phyloP scores from a whole-genome alignment of 208 protist species.

The Trypanosoma mega region DNA sequence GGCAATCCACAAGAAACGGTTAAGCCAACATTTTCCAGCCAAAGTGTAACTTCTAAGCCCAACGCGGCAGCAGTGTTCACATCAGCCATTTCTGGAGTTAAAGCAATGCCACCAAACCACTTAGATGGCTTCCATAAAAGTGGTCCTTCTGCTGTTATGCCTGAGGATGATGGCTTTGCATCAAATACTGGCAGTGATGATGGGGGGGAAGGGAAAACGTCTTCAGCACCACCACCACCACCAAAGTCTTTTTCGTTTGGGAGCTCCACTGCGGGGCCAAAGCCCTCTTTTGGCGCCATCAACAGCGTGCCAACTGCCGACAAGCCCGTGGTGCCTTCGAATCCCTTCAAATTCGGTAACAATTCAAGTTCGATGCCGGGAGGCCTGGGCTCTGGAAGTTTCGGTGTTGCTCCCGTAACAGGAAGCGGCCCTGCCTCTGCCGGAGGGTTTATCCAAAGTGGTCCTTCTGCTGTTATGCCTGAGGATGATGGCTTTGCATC shows the following conservation, averaged over 20 bases:
- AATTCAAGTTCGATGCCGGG: too few species aligned
- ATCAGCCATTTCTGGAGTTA: too few species aligned
- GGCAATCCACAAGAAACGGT: not conserved
- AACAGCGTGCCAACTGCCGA: not conserved
- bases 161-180: constrained; percentile 68
- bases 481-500: constrained; percentile 73
- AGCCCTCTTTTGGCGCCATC: constrained; percentile 26
- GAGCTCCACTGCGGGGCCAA: constrained; percentile 4
- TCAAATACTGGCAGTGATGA: constrained; percentile 57
- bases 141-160: constrained; percentile 55
- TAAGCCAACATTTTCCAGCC: not conserved
- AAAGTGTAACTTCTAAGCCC: not conserved
- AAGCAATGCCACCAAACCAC: not conserved
- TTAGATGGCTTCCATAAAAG: constrained; percentile 40
- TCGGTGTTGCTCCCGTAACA: not conserved
- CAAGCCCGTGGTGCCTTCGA: constrained; percentile 16
- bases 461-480: constrained; percentile 52
- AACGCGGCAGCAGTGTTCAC: not conserved
- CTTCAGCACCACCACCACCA: not conserved
- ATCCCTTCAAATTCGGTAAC: not conserved
- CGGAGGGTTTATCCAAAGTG: constrained; percentile 45
- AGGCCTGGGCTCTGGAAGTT: too few species aligned
- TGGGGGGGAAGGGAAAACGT: constrained; percentile 24
- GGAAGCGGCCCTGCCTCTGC: not conserved
- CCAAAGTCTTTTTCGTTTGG: constrained; percentile 28